phyloP scores from a whole-genome alignment of 257 asterid genomes.

The Gentiana macrophylla region DNA sequence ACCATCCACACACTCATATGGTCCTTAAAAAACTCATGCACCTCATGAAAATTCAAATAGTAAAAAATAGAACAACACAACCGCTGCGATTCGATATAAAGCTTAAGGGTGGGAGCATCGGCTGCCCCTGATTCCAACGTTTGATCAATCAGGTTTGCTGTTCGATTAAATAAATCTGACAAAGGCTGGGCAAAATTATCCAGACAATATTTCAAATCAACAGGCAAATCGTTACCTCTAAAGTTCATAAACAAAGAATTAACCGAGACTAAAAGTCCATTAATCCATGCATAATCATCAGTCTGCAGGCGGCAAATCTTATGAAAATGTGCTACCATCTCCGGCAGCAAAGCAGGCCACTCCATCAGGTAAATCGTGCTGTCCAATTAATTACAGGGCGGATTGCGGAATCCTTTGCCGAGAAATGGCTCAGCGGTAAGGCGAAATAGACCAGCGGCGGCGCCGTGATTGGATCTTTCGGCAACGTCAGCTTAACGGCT shows the following conservation, averaged over 20 bases:
- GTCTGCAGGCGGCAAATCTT: slow-evolving; percentile 22
- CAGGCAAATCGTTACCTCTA: slow-evolving; percentile 58
- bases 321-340: slow-evolving; percentile 51
- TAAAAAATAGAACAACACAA: slow-evolving; percentile 75
- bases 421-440: slow-evolving; percentile 49
- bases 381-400: too few relatives aligned
- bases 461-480: slow-evolving; percentile 43
- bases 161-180: slow-evolving; percentile 56
- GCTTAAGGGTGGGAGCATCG: slow-evolving; percentile 34
- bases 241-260: slow-evolving; percentile 31
- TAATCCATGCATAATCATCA: slow-evolving; percentile 63
- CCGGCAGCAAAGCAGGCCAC: slow-evolving; percentile 74
- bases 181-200: slow-evolving; percentile 71
- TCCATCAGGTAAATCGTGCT: slow-evolving; percentile 67
- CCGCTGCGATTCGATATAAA: slow-evolving; percentile 73
- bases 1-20: slow-evolving; percentile 88
- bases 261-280: slow-evolving; percentile 62
- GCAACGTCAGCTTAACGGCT: slow-evolving; percentile 63
- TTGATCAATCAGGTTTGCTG: slow-evolving; percentile 47
- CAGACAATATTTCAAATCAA: slow-evolving; percentile 72
- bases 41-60: slow-evolving; percentile 65
- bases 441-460: not conserved
- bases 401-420: too few relatives aligned
- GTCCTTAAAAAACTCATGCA: slow-evolving; percentile 86
- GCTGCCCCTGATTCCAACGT: slow-evolving; percentile 33